Evolutionary conservation across 495 filamentous ascomycete genomes (phyloP), one percentile per base, ranked within the genome.

Genomic region (Geoglossum glabrum): DNA sequence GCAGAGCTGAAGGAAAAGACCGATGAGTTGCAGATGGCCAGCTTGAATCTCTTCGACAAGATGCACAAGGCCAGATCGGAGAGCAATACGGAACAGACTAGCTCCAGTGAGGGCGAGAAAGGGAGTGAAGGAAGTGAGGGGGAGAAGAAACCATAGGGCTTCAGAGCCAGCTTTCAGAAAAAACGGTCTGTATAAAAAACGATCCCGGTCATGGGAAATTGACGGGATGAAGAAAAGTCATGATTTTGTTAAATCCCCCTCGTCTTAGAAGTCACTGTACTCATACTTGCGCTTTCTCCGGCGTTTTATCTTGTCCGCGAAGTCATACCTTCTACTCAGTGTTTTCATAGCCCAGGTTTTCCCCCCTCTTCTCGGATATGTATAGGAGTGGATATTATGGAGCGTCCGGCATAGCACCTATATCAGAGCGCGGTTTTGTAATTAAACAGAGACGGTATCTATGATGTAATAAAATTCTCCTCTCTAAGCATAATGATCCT

Each of bases 41-140:
- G 85, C 74, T 78, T 98, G 74, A 94, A 84, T 70, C 81, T 97
- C 63, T 98, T 98, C 72, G 92, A 97, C 77, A 95, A 98, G 84
- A 95, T 98, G 87, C 92, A 98, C 82, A 93, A 93, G 78, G 88
- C 93, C 54, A 80, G 87, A 62, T 65, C 71, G 62, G 87, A 90
- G 76, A 77, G 86, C 70, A 58, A 61, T 28, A 62, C 65, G 46
- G 60, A 64, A 58, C 40, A 58, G 40, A 46, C 60, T 19, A 56
- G 54, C n/a, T 40, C 59, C 38, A 64, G 63, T 26, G 64, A 68
- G 27, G 65, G 70, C 59, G 36, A 54, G 27, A 71, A 73, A 64
- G 67, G 66, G 57, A 69, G 71, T 62, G 83, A 90, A 72, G 82
- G 84, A 60, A 69, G 71, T 62, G 83, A 90, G 72, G 82, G 84